Evolutionary conservation across 176 grass and related monocot genomes (phyloP), one percentile per base, ranked within the genome.

Genomic region (Neostapfia colusana): DNA sequence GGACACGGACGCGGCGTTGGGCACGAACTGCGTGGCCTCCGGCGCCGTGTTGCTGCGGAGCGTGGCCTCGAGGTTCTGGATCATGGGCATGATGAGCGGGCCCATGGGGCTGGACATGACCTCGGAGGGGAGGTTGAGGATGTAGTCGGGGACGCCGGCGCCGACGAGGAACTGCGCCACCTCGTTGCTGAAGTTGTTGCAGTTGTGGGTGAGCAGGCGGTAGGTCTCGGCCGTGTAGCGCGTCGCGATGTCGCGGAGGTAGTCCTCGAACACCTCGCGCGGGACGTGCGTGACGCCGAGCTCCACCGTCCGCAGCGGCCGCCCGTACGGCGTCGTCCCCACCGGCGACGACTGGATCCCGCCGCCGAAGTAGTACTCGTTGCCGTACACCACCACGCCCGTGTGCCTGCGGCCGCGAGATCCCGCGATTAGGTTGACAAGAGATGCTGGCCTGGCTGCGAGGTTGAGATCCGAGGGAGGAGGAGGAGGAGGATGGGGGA

Each of bases 181-280:
- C 76, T 97, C 95, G 73, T 97, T 89, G 84, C 87, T 94, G 72
- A 94, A 94, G 83, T 90, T 97, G 84, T 97, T 97, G 81, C 95
- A 97, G 82, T 94, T 97, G 90, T 97, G 87, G 44, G 50, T 82
- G 46, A 97, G 84, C 21, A 94, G 86, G 38, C 73, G 82, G 79
- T 97, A 97, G 0, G 95, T 93, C 74, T 88, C 91, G 12, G 86
- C 83, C 10, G 93, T 87, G 70, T 89, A 97, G 3, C 88, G 75
- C 39, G 90, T 81, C 48, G 82, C 72, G 74, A 97, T 93, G 65
- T 91, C 93, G 56, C 78, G 81, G 74, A 97, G 73, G 79, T 89
- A 97, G 70, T 87, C 90, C 75, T 93, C 88, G 63, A 97, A 97
- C 3, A 93, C 79, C 58, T 93, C 86, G 35, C 68, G n/a, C 4